Base-by-base conservation (phyloP, 1,284 basidiomycete genomes). In the Cryptococcus floricola region DNA sequence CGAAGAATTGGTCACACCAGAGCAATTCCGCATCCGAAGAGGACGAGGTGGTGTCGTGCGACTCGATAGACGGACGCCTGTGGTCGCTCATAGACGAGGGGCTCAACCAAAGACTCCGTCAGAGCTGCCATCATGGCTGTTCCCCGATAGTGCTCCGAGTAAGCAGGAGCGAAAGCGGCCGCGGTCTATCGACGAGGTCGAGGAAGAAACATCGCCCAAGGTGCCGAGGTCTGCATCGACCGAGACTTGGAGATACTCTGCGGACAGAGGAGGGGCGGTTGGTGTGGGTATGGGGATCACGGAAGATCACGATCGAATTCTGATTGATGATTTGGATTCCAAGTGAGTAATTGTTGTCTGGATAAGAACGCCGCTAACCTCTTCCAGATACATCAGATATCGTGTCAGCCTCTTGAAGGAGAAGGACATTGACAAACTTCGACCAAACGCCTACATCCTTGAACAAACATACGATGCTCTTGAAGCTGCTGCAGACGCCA, bases 11-110 rank as follows among this genome's bases (percentile, higher is more conserved):
- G 5, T 57, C 9, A 54, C 53, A 16, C 62, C 61, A 10, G 44
- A 63, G n/a, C 45, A 87, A 12, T 82, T 90, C 58, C 87, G 92
- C 56, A 69, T 88, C 49, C 86, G 92, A 10, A 73, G 82, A 56
- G 91, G 90, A 7, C 87, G 91, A 58, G 89, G 88, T 45, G 91
- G 93, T 4, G 82, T 89, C 31, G 73, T 86, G n/a, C 78, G 85
- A 60, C 67, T 96, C 7, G 93, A 96, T 75, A 83, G 92, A 46
- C 83, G 87, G 13, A 75, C 80, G 51, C 72, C 79, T 7, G 67
- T 62, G 7, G 54, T 58, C 37, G 54, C 63, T 13, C 23, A 59
- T 18, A 59, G 67, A 19, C 65, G 64, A 8, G 60, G 64, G 12
- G 47, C 59, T 8, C 62, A 54, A 38, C 68, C 70, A 1, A 31